Base-by-base conservation (phyloP, 2,329 filamentous ascomycete genomes). In the Byssoonygena ceratinophila region DNA sequence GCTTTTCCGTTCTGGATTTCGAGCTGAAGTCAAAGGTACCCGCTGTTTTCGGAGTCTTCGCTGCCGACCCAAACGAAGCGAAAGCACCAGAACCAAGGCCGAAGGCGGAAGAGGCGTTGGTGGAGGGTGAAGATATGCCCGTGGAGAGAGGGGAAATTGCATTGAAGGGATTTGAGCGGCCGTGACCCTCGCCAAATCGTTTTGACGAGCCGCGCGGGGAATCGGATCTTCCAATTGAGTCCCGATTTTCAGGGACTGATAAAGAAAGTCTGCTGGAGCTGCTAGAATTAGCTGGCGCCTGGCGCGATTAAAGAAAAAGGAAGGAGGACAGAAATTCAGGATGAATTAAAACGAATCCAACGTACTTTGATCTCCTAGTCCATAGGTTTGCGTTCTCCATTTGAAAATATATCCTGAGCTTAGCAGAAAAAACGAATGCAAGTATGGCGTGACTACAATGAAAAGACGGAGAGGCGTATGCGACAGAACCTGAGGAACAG, bases 81-180 rank as follows among this genome's bases (percentile, higher is more conserved):
- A 98, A 98, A 52, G 92, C 92, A 61, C 92, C 92, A 16, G 88
- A 94, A 37, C 92, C 92, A 55, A 98, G 76, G 47, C 89, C 90
- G 71, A 98, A 98, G 54, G 91, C 90, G 63, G 85, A 90, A 16
- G 88, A 89, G 52, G 87, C 87, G 60, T 79, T 79, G 51, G 80
- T 78, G 11, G 85, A 87, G 12, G 89, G 87, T 8, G 88, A 91
- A 32, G 84, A 78, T 52, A 89, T 74, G 53, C 79, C 80, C 47
- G 77, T 79, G 56, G 80, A 82, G 62, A 85, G 80, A 55, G 84
- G 83, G 46, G 86, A 82, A 60, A 86, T 80, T 61, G 81, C 76
- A 68, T 81, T 85, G 74, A 95, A 91, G 22, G 88, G 84, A 68
- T 88, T 92, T 57, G 79, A 76, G 68, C 76, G 77, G 64, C 82